Evolutionary conservation across 139 green algal species (phyloP), one percentile per base, ranked within the genome.

Genomic region (Micromonas commoda): DNA sequence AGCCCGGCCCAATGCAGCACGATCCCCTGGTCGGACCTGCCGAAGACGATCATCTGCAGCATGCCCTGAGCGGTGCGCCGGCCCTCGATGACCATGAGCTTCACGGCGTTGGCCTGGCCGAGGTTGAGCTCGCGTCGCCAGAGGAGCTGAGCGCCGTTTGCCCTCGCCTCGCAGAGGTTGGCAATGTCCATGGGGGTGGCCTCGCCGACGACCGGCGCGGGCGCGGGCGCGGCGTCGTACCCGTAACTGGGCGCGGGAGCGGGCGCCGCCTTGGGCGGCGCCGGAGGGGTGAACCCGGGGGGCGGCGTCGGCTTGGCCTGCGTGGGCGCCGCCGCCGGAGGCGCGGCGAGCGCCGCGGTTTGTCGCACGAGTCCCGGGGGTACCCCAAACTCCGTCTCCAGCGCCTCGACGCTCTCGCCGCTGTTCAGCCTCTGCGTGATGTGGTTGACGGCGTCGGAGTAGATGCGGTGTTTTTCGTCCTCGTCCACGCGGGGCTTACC

Each of bases 401-500:
- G 60, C 21, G 21, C 37, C 2, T 60, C 68, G 5, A 75, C 52
- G 5, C 21, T 75, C 9, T 33, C 33, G 21, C 68, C 68, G 37
- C 37, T 32, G 6, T 6, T 4, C 4, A 75, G 29, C 19, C 53
- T 3, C n/a, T n/a, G 3, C 37, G 29, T 61, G 68, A 75, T 61
- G 3, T 60, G 24, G 37, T 64, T 37, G 21, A 26, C 38, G n/a
- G 68, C 68, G 24, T 61, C 37, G 26, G 35, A 38, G 23, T 61
- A 35, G 34, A 75, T 75, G 19, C 31, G 13, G 6, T 60, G 37
- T 33, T 39, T 38, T 20, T 28, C 16, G 0, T 5, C 16, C 24
- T 45, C 45, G 28, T 13, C 53, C 13, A 67, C 33, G 28, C 79
- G 67, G 6, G 64, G 76, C 76, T 64, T 86, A 81, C 92, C 92